Evolutionary conservation across 148 eudicot species (phyloP), one percentile per base, ranked within the genome.

Genomic region (Pharnaceum exiguum): DNA sequence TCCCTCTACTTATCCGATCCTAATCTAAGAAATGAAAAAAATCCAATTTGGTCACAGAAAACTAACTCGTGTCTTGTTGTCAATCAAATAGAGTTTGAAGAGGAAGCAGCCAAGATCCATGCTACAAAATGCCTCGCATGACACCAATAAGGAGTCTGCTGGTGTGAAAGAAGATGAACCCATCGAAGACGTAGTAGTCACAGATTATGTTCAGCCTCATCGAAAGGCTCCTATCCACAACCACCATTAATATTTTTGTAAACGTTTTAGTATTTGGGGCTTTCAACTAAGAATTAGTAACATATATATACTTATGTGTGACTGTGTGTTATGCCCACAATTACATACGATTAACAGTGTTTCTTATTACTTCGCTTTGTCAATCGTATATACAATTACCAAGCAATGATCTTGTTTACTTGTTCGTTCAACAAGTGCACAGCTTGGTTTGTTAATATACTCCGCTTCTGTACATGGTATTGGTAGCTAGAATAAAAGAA

Each of bases 221-320:
- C 70, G 79, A 4, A 82, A 79, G 46, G 70, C 91, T 24, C 91
- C 91, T 0, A 85, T 85, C 30, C 91, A 85, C 64, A 85, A 85
- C 57, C 51, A 23, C 19, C 51, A 61, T 44, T 69, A 54, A 48
- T 15, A 7, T 25, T 4, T 29, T 21, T 5, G 23, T 15, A 3
- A 3, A 1, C 38, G 30, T 7, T 7, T 16, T 42, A 16, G 3
- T 0, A 58, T 25, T 61, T 27, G 18, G 0, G 3, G 19, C 30
- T 12, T 17, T 15, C 3, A 28, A n/a, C n/a, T n/a, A n/a, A n/a
- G n/a, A n/a, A n/a, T n/a, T n/a, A n/a, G n/a, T n/a, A n/a, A n/a
- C n/a, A n/a, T n/a, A n/a, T n/a, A n/a, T n/a, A n/a, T n/a, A n/a
- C n/a, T n/a, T n/a, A n/a, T n/a, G n/a, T 52, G 57, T 13, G 29